phyloP scores from a whole-genome alignment of 352 stramenopile genomes.

The Pythium coloratum region DNA sequence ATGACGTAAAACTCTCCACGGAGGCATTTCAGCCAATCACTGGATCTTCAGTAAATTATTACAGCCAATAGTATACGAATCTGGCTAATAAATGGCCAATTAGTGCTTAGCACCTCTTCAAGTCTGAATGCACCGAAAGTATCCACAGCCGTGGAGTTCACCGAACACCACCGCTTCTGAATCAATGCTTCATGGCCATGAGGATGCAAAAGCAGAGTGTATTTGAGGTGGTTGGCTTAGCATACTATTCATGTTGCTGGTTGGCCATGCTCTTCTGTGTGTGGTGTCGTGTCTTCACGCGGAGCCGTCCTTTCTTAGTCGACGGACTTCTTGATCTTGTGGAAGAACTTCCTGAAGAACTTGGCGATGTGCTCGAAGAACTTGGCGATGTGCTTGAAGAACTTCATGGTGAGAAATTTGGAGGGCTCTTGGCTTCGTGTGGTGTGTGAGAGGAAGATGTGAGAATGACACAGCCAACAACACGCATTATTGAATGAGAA shows the following conservation, averaged over 20 bases:
- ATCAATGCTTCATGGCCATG: too few species aligned
- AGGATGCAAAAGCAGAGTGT: too few species aligned
- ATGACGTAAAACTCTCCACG: neutral
- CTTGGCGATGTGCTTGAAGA: constrained; percentile 27
- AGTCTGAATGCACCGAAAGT: too few species aligned
- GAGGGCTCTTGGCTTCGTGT: too few species aligned
- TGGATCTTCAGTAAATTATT: neutral
- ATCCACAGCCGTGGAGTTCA: too few species aligned
- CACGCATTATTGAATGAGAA: too few species aligned
- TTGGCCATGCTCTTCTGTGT: too few species aligned
- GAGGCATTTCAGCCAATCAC: neutral
- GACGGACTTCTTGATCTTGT: constrained; percentile 30
- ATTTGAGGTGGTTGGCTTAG: neutral
- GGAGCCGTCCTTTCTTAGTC: constrained; percentile 10
- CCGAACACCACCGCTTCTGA: too few species aligned
- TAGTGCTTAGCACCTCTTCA: neutral
- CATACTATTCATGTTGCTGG: too few species aligned
- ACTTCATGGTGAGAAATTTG: constrained; percentile 10
- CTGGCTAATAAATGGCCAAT: neutral
- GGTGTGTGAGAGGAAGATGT: too few species aligned
- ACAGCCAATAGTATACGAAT: neutral
- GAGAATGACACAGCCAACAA: too few species aligned
- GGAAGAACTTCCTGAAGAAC: constrained; percentile 25
- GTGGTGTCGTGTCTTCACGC: too few species aligned
- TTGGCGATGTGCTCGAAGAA: constrained; percentile 28